Evolutionary conservation across 352 stramenopile species (phyloP), one percentile per base, ranked within the genome.

Genomic region (Phytophthora hibernalis): DNA sequence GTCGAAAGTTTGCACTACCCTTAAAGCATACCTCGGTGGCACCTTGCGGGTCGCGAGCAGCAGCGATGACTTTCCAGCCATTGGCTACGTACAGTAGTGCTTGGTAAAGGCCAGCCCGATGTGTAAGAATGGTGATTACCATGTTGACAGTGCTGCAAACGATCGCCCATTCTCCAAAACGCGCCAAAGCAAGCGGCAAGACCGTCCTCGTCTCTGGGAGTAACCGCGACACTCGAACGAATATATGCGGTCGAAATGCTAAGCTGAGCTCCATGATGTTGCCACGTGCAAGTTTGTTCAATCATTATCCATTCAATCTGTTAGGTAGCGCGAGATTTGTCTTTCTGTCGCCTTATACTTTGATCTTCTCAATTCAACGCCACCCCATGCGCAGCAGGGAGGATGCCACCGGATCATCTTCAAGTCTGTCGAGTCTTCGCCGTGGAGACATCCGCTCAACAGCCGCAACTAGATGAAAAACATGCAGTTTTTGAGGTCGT

Each of bases 401-500:
- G 24, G 24, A 54, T 49, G 38, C 59, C 59, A 26, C 52, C 59
- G 6, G 15, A 28, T 49, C 21, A 21, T 45, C 26, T 9, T 15
- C 16, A 51, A 64, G 1, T 15, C 38, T 12, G 47, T 51, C 45
- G 22, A 44, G 26, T 43, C 24, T 28, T 28, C 24, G 24, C 31
- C 56, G 9, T 20, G 16, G 40, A 43, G 18, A 61, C 35, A 59
- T 22, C 16, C 58, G 57, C 42, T 35, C 18, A n/a, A 22, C 28
- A 21, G 8, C 43, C 42, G 47, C 47, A 47, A 37, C 45, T 74
- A 87, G 38, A 89, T 79, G 65, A 86, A 89, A 72, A 89, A 89
- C 80, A 89, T 90, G 61, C 73, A 80, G 60, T 84, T 79, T 61
- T 84, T 76, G 56, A 90, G 77, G 54, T 82, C 72, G 54, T 83